Percentiles rank a stretch among this genome's conserved stretches.
phyloP scores from a whole-genome alignment of 2,329 filamentous ascomycete genomes.

The Parascedosporium putredinis region DNA sequence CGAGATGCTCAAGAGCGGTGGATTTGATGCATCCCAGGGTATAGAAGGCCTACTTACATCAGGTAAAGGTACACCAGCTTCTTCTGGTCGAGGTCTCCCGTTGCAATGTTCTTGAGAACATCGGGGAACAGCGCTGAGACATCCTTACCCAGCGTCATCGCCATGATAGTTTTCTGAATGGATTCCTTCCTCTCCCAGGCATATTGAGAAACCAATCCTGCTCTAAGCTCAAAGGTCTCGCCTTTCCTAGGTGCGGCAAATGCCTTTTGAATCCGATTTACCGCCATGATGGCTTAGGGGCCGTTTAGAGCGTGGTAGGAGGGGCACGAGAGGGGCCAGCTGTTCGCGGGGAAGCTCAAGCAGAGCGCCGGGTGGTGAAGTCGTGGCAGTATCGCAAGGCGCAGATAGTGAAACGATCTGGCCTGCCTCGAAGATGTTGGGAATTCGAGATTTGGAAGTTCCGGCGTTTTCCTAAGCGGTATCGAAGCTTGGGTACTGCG shows the following conservation, averaged over 20 bases:
- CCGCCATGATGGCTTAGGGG: slow-evolving; percentile 56
- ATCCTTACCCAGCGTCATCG: slow-evolving; percentile 98
- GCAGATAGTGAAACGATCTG: neutral
- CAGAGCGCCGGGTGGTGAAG: neutral
- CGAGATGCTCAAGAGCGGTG: too few relatives aligned
- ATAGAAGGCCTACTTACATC: slow-evolving; percentile 62
- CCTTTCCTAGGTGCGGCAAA: slow-evolving; percentile 91
- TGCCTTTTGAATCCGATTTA: slow-evolving; percentile 90
- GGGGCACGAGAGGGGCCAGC: neutral
- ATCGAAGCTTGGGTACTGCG: neutral
- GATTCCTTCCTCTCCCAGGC: slow-evolving; percentile 98
- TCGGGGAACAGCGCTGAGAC: slow-evolving; percentile 95
- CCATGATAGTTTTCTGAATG: slow-evolving; percentile 99
- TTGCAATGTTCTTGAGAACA: slow-evolving; percentile 97
- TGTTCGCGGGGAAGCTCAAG: neutral
- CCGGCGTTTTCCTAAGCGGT: neutral
- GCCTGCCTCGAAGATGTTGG: slow-evolving; percentile 1
- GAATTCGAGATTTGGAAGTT: neutral
- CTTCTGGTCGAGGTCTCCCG: slow-evolving; percentile 90
- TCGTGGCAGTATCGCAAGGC: neutral
- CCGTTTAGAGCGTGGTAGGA: neutral
- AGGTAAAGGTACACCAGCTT: slow-evolving; percentile 98
- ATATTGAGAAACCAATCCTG: slow-evolving; percentile 95
- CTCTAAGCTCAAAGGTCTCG: slow-evolving; percentile 94
- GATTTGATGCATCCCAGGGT: too few relatives aligned